These are phyloP conservation scores for Backusella tarrabulga DNA, from an alignment of 192 early-diverging fungal genomes.

Conservation along the genomic window DNA sequence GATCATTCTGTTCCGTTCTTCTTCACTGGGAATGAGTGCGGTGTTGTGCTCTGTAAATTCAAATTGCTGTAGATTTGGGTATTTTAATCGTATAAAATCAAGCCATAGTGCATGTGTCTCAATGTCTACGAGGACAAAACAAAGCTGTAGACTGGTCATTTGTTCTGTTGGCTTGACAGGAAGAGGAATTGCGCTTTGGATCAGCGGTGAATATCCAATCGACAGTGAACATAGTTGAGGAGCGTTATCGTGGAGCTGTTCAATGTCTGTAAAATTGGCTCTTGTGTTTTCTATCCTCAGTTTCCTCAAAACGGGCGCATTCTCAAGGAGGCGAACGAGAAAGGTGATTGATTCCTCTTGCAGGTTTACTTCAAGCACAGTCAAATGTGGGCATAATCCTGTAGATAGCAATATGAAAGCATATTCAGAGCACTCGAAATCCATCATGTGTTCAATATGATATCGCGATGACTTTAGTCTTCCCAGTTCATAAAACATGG, in stretches of 20 bases:
- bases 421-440: background rate
- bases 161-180: background rate
- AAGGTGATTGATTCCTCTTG: background rate
- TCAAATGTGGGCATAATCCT: background rate
- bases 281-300: background rate
- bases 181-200: background rate
- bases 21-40: background rate
- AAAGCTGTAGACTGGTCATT: background rate
- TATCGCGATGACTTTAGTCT: background rate
- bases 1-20: background rate
- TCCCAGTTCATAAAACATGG: background rate
- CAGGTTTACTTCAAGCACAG: background rate
- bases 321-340: background rate
- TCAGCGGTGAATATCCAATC: background rate
- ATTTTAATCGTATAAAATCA: background rate
- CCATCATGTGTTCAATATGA: background rate
- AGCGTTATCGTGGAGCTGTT: background rate
- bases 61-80: background rate
- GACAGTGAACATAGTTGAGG: background rate
- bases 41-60: background rate
- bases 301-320: background rate
- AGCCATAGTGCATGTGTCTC: background rate
- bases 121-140: background rate
- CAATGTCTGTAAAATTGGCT: background rate
- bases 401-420: background rate